phyloP scores from a whole-genome alignment of 2,329 filamentous ascomycete genomes.

The Nemania abortiva region DNA sequence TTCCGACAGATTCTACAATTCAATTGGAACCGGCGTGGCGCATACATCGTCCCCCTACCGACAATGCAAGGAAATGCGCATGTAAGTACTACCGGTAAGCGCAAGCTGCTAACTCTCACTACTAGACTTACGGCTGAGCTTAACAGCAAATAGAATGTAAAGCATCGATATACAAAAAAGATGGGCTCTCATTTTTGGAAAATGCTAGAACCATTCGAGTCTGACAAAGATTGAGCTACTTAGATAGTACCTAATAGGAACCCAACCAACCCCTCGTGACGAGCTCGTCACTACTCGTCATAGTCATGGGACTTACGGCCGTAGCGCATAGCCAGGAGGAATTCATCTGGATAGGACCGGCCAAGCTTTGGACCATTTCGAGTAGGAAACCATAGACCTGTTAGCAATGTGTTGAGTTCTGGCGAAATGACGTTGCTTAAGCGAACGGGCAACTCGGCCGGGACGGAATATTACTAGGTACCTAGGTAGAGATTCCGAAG shows the following conservation, averaged over 20 bases:
- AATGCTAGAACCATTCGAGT: slow-evolving; percentile 1
- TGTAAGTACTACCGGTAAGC: too few relatives aligned
- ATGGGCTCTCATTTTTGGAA: neutral
- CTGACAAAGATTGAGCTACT: slow-evolving; percentile 14
- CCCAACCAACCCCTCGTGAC: slow-evolving; percentile 6
- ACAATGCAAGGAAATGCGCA: neutral
- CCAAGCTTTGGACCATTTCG: neutral
- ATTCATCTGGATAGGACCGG: neutral
- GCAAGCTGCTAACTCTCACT: neutral
- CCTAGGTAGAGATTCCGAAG: too few relatives aligned
- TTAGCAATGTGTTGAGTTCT: neutral
- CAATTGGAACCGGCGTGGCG: neutral
- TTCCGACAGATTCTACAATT: neutral
- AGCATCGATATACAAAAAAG: neutral
- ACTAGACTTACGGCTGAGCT: too few relatives aligned
- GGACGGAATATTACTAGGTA: neutral
- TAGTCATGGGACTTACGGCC: slow-evolving; percentile 19
- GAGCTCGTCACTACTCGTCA: slow-evolving; percentile 4
- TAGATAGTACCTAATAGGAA: neutral
- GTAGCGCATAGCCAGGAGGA: slow-evolving; percentile 12
- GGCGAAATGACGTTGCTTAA: slow-evolving; percentile 12
- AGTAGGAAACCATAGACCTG: neutral
- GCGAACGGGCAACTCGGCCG: neutral
- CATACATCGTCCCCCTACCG: neutral
- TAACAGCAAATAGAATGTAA: neutral